Evolutionary conservation across 208 protist species (phyloP).

Genomic region (Crithidia thermophila): DNA sequence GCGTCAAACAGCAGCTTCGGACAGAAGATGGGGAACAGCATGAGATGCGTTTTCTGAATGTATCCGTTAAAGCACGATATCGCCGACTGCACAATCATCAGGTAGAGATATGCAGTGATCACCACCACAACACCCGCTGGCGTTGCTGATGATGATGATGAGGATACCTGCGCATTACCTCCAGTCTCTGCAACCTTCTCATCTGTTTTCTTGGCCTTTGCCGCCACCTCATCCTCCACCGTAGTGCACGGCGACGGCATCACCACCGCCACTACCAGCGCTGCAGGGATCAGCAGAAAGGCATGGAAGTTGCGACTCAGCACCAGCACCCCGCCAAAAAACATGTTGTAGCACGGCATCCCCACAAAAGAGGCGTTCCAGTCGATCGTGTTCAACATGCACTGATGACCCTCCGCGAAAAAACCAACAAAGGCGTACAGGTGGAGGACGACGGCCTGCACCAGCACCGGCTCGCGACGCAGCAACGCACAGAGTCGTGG

Average conservation of each 20-base stretch:
- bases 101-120: constrained; percentile 28
- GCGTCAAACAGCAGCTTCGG: constrained; percentile 79
- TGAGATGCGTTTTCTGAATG: constrained; percentile 78
- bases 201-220: constrained; percentile 3
- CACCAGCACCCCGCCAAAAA: constrained; percentile 60
- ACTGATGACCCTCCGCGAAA: constrained; percentile 76
- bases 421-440: constrained; percentile 55
- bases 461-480: constrained; percentile 6
- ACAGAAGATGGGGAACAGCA: constrained; percentile 90
- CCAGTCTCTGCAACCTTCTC: too few relatives aligned
- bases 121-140: not conserved
- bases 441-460: constrained; percentile 51
- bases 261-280: constrained; percentile 9
- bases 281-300: constrained; percentile 52
- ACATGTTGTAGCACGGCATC: constrained; percentile 49
- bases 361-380: constrained; percentile 82
- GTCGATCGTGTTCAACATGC: constrained; percentile 75
- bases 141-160: too few relatives aligned
- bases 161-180: too few relatives aligned
- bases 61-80: constrained; percentile 61
- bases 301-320: constrained; percentile 66
- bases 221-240: not conserved
- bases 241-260: not conserved
- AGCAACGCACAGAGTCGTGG: constrained; percentile 27
- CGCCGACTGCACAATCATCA: constrained; percentile 46